Evolutionary conservation across 176 grass and related monocot species (phyloP).

Genomic region (Triticum dicoccoides): DNA sequence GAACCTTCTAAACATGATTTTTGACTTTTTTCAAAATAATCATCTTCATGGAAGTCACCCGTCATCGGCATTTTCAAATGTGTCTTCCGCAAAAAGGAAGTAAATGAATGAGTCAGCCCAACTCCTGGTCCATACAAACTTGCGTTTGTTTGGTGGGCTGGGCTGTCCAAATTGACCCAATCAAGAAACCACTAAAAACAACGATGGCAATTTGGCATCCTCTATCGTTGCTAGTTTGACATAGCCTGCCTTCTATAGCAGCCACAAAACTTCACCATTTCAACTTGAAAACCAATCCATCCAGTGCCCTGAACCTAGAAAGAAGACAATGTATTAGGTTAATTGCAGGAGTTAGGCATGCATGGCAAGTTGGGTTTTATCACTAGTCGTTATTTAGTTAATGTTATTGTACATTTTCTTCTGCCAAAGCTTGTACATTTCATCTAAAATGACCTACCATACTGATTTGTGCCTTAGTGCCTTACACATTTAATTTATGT

Average conservation of each 20-base stretch:
- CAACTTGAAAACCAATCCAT: not conserved
- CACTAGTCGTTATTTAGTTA: too few relatives aligned
- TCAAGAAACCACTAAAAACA: not conserved
- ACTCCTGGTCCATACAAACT: not conserved
- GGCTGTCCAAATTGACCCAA: slow-evolving; percentile 24
- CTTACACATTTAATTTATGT: not conserved
- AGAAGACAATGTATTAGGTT: not conserved
- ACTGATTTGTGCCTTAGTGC: not conserved
- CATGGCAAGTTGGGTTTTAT: not conserved
- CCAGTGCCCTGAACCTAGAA: not conserved
- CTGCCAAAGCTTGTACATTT: not conserved
- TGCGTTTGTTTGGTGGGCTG: slow-evolving; percentile 24
- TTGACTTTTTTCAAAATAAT: too few relatives aligned
- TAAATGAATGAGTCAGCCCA: not conserved
- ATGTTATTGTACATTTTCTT: too few relatives aligned
- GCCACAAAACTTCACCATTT: slow-evolving; percentile 10
- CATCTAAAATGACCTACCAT: not conserved
- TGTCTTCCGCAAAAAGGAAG: too few relatives aligned
- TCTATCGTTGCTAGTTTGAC: slow-evolving; percentile 16
- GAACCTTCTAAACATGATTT: too few relatives aligned
- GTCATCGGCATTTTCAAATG: too few relatives aligned
- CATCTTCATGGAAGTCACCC: too few relatives aligned
- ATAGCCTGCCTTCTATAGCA: not conserved
- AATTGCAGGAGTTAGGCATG: not conserved
- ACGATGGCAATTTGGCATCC: not conserved